A percentile compares a stretch with the other conserved stretches of the same genome.
These are phyloP conservation scores for Dioscorea cayenensis DNA, from an alignment of 116 monocot genomes.

Conservation along the genomic window DNA sequence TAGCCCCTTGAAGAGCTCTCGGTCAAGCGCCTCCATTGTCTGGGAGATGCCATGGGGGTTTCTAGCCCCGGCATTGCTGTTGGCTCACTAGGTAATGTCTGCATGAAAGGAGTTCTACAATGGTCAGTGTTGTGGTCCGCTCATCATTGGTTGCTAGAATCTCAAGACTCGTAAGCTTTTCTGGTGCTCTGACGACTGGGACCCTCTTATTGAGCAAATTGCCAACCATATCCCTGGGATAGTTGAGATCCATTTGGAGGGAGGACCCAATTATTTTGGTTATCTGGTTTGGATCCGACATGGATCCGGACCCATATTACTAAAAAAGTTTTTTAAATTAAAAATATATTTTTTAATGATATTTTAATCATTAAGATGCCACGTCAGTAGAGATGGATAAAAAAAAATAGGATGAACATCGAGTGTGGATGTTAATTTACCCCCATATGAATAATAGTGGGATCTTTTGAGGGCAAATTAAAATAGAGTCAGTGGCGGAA, in stretches of 20 bases:
- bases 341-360: too few relatives aligned
- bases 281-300: too few relatives aligned
- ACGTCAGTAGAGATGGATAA: too few relatives aligned
- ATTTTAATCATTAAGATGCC: too few relatives aligned
- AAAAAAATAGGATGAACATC: too few relatives aligned
- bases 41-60: conserved; percentile 13
- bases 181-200: conserved; percentile 68
- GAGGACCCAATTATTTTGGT: too few relatives aligned
- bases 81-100: conserved; percentile 27
- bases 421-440: too few relatives aligned
- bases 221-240: conserved; percentile 22
- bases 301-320: too few relatives aligned
- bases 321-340: too few relatives aligned
- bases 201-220: conserved; percentile 41
- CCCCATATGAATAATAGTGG: too few relatives aligned
- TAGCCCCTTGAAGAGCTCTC: conserved; percentile 46
- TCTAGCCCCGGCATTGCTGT: conserved; percentile 12
- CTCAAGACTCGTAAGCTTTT: conserved; percentile 43
- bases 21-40: conserved; percentile 46
- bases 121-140: conserved; percentile 48
- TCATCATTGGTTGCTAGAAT: conserved; percentile 34
- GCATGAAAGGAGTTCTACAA: conserved; percentile 62
- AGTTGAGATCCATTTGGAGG: conserved; percentile 68
- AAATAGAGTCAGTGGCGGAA: too few relatives aligned
- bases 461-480: too few relatives aligned